Evolutionary conservation across 352 stramenopile genomes (phyloP).

Genomic region (Phytophthora aleatoria): DNA sequence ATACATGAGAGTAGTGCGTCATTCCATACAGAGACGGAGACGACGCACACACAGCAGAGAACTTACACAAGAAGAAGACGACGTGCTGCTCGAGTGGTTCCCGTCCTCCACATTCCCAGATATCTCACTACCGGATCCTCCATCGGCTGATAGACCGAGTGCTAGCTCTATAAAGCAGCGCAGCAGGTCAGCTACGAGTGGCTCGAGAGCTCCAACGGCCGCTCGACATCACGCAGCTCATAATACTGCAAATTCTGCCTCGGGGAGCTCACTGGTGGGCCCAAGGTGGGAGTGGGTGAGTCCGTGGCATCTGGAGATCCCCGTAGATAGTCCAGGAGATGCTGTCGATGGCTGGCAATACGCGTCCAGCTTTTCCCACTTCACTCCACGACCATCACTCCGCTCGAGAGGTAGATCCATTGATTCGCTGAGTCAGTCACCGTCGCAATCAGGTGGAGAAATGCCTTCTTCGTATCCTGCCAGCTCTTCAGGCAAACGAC

Average conservation of each 20-base stretch:
- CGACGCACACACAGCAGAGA: constrained; percentile 6
- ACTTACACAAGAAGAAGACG: constrained; percentile 7
- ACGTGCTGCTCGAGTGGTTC: constrained; percentile 40
- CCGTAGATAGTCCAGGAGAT: constrained; percentile 23
- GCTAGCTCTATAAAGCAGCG: constrained; percentile 20
- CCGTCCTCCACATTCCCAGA: constrained; percentile 62
- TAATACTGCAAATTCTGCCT: constrained; percentile 9
- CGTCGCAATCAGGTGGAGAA: constrained; percentile 9
- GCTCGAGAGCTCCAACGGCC: not conserved
- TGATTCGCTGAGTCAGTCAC: constrained; percentile 22
- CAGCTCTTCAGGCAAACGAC: constrained; percentile 42
- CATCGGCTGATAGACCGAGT: not conserved
- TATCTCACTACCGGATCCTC: constrained; percentile 45
- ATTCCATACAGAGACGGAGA: constrained; percentile 12
- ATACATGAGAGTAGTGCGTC: constrained; percentile 54
- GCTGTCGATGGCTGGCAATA: constrained; percentile 68
- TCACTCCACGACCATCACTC: constrained; percentile 35
- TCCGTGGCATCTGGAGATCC: constrained; percentile 69
- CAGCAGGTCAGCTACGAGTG: constrained; percentile 30
- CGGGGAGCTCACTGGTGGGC: constrained; percentile 4
- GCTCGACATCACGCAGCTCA: not conserved
- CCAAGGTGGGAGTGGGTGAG: constrained; percentile 70
- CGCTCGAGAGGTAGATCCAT: constrained; percentile 31
- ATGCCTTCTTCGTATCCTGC: constrained; percentile 27
- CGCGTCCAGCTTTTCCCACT: constrained; percentile 64